Base-by-base conservation (phyloP, 331 rosid species). In the Spiraea crenata region DNA sequence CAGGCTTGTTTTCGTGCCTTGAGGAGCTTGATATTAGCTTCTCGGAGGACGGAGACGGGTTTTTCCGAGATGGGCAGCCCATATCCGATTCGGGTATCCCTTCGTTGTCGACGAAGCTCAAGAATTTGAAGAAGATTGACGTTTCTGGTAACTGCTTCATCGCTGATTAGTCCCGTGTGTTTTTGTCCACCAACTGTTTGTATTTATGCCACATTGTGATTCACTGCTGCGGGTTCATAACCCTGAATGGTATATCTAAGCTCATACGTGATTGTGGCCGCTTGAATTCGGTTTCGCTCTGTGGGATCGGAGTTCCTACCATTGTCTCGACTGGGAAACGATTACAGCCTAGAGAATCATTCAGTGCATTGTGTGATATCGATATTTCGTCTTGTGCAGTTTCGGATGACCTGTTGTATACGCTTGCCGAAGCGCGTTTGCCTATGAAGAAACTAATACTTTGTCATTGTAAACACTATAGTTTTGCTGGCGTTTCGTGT, bases 11-110 rank as follows among this genome's bases (percentile, higher is more conserved):
- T 55, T 92, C 93, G 14, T 42, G 61, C 49, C 96, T 90, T 52
- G 75, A 88, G 67, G 88, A 90, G 77, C 87, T 93, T 57, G 89
- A 90, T 51, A 51, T 88, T 9, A 82, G 92, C 62, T 86, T 64
- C 69, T 85, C 84, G 19, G 57, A 39, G 5, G n/a, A 73, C 5
- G 65, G 48, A 45, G 17, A 2, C 25, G 5, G 46, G 19, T 48
- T 11, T 37, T 12, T 51, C 74, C 25, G 54, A 15, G 35, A 2
- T 74, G 69, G 54, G 15, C 11, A 9, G 10, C 76, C 72, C 66
- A 81, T 87, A 0, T 70, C 87, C 13, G 88, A 86, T 78, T 46
- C 60, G n/a, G 88, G 86, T 25, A 54, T 88, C 7, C 7, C 6
- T 20, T 57, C 73, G 3, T 47, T 86, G 74, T 34, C 84, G 25